Conservation (phyloP, 2,329 filamentous ascomycete genomes). For the Ilyonectria robusta region DNA sequence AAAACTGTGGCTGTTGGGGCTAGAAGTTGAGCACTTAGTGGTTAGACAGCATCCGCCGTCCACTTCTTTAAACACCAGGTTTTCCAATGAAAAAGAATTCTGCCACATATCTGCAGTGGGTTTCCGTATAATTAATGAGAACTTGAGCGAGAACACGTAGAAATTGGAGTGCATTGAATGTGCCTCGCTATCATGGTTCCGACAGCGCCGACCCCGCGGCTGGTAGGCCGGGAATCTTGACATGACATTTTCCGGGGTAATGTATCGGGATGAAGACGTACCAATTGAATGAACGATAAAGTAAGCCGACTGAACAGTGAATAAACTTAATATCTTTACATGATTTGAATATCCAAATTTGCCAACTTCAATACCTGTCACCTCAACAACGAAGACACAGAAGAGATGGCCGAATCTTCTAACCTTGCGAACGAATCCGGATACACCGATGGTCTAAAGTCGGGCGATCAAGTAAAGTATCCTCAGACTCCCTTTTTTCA, state of each 20-base stretch:
- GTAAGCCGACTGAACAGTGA: background rate
- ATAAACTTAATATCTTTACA: background rate
- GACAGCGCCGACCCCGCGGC: background rate
- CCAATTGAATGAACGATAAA: background rate
- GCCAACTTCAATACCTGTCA: background rate
- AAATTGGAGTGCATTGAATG: background rate
- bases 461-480: background rate
- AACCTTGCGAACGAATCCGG: background rate
- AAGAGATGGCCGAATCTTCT: background rate
- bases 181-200: background rate
- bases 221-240: background rate
- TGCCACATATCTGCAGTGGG: too few relatives aligned
- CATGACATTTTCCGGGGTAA: background rate
- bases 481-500: slow-evolving; percentile 17
- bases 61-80: too few relatives aligned
- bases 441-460: slow-evolving; percentile 6
- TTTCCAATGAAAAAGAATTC: too few relatives aligned
- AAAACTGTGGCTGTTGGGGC: too few relatives aligned
- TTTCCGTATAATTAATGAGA: background rate
- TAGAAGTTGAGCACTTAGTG: too few relatives aligned
- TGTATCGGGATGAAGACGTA: background rate
- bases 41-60: too few relatives aligned
- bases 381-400: background rate
- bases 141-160: background rate
- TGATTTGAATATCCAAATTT: background rate